Evolutionary conservation across 2,329 filamentous ascomycete species (phyloP).

Genomic region (Nemania sp.): DNA sequence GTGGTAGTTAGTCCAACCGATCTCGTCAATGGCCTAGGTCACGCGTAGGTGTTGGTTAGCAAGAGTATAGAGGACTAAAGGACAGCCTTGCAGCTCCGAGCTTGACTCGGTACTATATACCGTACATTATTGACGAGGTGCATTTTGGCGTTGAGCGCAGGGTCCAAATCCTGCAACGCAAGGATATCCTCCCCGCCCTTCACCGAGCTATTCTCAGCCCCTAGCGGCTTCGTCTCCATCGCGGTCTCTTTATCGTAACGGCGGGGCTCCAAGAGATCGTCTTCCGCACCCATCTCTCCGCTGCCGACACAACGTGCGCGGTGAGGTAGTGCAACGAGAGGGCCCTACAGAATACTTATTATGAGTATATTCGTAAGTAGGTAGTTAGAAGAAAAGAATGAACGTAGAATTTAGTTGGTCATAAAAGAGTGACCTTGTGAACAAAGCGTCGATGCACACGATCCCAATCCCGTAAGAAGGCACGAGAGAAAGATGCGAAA

Average conservation of each 20-base stretch:
- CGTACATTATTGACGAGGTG: constrained; percentile 74
- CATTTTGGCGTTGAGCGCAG: constrained; percentile 74
- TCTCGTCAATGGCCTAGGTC: constrained; percentile 51
- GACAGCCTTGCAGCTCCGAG: no score
- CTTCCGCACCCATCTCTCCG: constrained; percentile 15
- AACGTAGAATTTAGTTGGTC: neutral
- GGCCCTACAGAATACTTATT: neutral
- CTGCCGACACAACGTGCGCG: neutral
- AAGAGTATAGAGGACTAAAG: neutral
- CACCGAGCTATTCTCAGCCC: constrained; percentile 15
- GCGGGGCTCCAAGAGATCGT: neutral
- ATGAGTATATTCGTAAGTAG: neutral
- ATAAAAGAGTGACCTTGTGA: neutral
- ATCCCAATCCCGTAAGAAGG: neutral
- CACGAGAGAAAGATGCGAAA: neutral
- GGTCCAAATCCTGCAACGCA: constrained; percentile 68
- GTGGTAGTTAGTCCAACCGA: constrained; percentile 57
- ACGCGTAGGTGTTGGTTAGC: constrained; percentile 20
- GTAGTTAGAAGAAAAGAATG: neutral
- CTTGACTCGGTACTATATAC: constrained; percentile 40
- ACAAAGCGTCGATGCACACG: neutral
- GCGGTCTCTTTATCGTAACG: constrained; percentile 9
- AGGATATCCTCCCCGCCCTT: constrained; percentile 63
- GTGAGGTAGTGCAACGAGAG: neutral
- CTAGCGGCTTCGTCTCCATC: constrained; percentile 15